Conservation (phyloP, 805 yeast species). For the Teunomyces panamensis region DNA sequence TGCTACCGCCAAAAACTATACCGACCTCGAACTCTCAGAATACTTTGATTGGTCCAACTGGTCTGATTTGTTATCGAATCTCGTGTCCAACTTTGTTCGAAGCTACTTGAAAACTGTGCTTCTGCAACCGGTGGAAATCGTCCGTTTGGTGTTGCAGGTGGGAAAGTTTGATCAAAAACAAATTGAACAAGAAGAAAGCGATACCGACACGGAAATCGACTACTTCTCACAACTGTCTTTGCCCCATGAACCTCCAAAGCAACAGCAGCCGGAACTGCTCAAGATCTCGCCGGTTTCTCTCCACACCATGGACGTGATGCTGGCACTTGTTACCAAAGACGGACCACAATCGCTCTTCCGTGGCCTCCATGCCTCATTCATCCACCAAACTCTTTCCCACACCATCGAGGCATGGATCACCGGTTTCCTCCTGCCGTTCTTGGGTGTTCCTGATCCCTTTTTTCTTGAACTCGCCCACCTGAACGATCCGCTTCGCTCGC, state of each 20-base stretch:
- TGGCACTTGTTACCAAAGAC: constrained; percentile 61
- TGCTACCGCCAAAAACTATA: constrained; percentile 38
- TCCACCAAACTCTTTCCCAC: constrained; percentile 68
- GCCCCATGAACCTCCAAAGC: not conserved
- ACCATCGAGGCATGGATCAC: constrained; percentile 91
- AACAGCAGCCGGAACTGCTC: not conserved
- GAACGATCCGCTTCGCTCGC: constrained; percentile 67
- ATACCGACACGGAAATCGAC: constrained; percentile 31
- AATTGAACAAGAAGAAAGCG: constrained; percentile 13
- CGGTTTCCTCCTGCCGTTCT: constrained; percentile 77
- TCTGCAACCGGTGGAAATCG: constrained; percentile 87
- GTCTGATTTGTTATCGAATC: constrained; percentile 52
- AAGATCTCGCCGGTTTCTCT: constrained; percentile 56
- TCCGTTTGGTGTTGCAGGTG: constrained; percentile 74
- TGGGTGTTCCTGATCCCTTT: constrained; percentile 84
- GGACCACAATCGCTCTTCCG: constrained; percentile 72
- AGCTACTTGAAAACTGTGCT: constrained; percentile 68
- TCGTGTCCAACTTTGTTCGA: constrained; percentile 59
- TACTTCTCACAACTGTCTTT: constrained; percentile 29
- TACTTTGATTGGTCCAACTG: constrained; percentile 60
- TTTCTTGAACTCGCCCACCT: constrained; percentile 81
- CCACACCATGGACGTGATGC: constrained; percentile 64
- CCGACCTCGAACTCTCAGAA: constrained; percentile 64
- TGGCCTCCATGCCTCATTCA: constrained; percentile 75
- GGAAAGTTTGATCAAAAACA: constrained; percentile 51